Conservation (phyloP, 768 basidiomycete genomes). For the Boletus sp. region DNA sequence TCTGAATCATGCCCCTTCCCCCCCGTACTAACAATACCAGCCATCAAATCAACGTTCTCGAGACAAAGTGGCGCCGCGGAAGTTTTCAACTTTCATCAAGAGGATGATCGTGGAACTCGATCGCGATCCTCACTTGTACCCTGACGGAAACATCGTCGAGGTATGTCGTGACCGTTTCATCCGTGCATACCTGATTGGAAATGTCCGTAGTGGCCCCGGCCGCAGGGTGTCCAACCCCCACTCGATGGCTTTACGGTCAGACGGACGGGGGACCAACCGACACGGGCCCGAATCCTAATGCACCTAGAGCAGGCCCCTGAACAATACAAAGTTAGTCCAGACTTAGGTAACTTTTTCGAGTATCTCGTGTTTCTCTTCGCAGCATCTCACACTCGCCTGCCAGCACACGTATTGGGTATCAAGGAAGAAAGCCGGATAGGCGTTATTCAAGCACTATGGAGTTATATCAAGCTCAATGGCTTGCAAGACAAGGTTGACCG, state of each 20-base stretch:
- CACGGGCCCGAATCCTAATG: slow-evolving; percentile 78
- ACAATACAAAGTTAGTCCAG: slow-evolving; percentile 74
- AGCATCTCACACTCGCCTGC: neutral
- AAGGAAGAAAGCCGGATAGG: slow-evolving; percentile 83
- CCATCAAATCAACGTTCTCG: slow-evolving; percentile 57
- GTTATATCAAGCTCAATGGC: slow-evolving; percentile 81
- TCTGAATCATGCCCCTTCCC: neutral
- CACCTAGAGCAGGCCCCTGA: slow-evolving; percentile 86
- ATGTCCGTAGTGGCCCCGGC: slow-evolving; percentile 55
- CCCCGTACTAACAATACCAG: slow-evolving; percentile 30
- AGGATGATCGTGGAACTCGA: slow-evolving; percentile 85
- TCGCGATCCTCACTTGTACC: slow-evolving; percentile 73
- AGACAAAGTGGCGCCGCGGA: slow-evolving; percentile 61
- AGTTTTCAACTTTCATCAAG: slow-evolving; percentile 85
- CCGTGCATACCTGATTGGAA: neutral
- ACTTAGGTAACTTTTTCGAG: slow-evolving; percentile 50
- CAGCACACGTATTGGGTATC: slow-evolving; percentile 67
- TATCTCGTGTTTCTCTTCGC: neutral
- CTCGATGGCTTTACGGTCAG: slow-evolving; percentile 86
- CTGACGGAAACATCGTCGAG: slow-evolving; percentile 88
- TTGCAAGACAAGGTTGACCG: slow-evolving; percentile 83
- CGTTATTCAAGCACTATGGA: slow-evolving; percentile 83
- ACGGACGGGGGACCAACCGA: slow-evolving; percentile 74
- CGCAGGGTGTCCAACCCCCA: slow-evolving; percentile 51
- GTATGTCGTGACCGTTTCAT: slow-evolving; percentile 36